Evolutionary conservation across 768 basidiomycete species (phyloP).

Genomic region (Suillus cothurnatus): DNA sequence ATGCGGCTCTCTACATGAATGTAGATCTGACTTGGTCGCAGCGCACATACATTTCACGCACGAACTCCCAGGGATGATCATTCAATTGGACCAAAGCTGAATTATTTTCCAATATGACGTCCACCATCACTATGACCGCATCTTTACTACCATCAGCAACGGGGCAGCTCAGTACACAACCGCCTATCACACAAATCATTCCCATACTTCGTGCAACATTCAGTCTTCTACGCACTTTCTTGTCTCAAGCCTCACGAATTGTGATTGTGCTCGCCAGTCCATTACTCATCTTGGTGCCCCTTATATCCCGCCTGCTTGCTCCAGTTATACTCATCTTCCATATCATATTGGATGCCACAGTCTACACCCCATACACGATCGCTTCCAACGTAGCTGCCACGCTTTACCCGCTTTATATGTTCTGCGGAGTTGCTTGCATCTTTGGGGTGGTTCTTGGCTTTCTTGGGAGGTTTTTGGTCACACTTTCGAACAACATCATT

Average conservation of each 20-base stretch:
- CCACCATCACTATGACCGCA: neutral
- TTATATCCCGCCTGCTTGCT: conserved; percentile 44
- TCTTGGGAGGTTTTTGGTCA: conserved; percentile 26
- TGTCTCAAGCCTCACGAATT: conserved; percentile 9
- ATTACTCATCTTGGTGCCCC: conserved; percentile 25
- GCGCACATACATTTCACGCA: neutral
- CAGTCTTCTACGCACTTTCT: conserved; percentile 18
- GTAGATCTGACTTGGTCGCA: neutral
- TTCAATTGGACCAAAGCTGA: neutral
- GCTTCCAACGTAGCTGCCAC: conserved; percentile 41
- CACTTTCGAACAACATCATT: neutral
- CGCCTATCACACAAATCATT: conserved; percentile 28
- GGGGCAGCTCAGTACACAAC: conserved; percentile 9
- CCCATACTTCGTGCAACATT: conserved; percentile 19
- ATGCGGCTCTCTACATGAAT: neutral
- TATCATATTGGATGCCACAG: conserved; percentile 41
- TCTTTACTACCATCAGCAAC: conserved; percentile 4
- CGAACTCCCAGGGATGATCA: neutral
- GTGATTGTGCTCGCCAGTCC: conserved; percentile 21
- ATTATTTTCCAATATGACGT: neutral
- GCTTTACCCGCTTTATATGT: conserved; percentile 57
- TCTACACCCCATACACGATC: conserved; percentile 49
- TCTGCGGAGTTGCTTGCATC: conserved; percentile 58
- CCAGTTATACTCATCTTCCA: conserved; percentile 48
- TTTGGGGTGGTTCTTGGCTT: conserved; percentile 49